Evolutionary conservation across 805 yeast species (phyloP), one percentile per base, ranked within the genome.

Genomic region (Metschnikowia borealis): DNA sequence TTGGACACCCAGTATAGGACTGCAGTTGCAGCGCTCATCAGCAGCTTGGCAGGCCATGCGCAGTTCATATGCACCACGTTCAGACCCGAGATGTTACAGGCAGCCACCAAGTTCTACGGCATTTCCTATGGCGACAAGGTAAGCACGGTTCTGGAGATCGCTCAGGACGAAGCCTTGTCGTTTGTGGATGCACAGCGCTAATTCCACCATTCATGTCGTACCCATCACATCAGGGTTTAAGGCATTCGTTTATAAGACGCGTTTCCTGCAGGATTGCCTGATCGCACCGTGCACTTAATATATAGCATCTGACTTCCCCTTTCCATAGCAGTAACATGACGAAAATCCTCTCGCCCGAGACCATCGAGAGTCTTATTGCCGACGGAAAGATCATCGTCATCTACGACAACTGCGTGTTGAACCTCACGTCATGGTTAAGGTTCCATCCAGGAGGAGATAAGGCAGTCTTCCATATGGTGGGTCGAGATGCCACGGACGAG

Each of bases 51-150:
- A 18, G 42, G 48, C 23, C 68, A 77, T 48, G 96, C 95, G 13
- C 99, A 94, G 67, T 94, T 92, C 62, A 89, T 94, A 36, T 91
- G 98, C 66, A 94, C 99, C 0, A 94, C 99, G 0, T 94, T 94
- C 74, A 77, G 97, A 59, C 89, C 96, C 0, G 99, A 94, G 65
- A 83, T 94, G 88, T 71, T 94, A 35, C 84, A 84, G 54, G 89
- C 84, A 6, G 96, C 97, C 5, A 89, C 88, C 64, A 84, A 82
- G 53, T 90, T 87, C 62, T 92, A 82, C 64, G 96, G 97, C 18
- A 97, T 94, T 1, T 81, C 82, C 71, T 92, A 84, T 64, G 82
- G 81, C 52, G 85, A 88, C 62, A 88, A 89, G 61, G 89, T 87
- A 44, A 88, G 96, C 49, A 77, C 86, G 0, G 84, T 92, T 2